These are phyloP conservation scores for Candida boidinii DNA, from an alignment of 805 yeast species.

Conservation along the genomic window DNA sequence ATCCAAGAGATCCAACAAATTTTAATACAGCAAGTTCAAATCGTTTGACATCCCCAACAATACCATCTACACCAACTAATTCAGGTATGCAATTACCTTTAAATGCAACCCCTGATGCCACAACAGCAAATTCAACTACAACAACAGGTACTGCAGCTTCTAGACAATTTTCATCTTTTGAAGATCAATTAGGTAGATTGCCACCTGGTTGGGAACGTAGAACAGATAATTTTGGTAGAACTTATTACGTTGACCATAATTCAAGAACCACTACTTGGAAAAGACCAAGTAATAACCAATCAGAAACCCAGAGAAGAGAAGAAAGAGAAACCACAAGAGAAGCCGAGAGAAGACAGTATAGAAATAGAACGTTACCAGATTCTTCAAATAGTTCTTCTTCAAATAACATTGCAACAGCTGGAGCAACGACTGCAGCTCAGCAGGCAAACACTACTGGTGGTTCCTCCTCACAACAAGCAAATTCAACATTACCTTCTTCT, in stretches of 20 bases:
- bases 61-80: constrained; percentile 5
- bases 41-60: constrained; percentile 4
- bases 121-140: not conserved
- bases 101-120: constrained; percentile 6
- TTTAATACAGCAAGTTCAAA: constrained; percentile 5
- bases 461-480: constrained; percentile 15
- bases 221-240: constrained; percentile 94
- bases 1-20: constrained; percentile 16
- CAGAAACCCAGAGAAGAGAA: constrained; percentile 57
- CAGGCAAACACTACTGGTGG: constrained; percentile 15
- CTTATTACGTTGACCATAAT: constrained; percentile 96
- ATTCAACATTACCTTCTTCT: constrained; percentile 36
- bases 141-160: not conserved
- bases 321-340: constrained; percentile 67
- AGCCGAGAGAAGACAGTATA: constrained; percentile 83
- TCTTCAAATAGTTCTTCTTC: too few species aligned
- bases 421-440: not conserved
- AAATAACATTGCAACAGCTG: constrained; percentile 25
- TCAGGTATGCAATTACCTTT: constrained; percentile 6
- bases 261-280: constrained; percentile 99
- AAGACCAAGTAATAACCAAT: constrained; percentile 79
- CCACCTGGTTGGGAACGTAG: constrained; percentile 99
- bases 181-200: constrained; percentile 91
- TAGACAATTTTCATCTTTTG: constrained; percentile 85
- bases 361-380: constrained; percentile 85